Evolutionary conservation across 2,329 filamentous ascomycete genomes (phyloP).

Genomic region (Trichophyton benhamiae): DNA sequence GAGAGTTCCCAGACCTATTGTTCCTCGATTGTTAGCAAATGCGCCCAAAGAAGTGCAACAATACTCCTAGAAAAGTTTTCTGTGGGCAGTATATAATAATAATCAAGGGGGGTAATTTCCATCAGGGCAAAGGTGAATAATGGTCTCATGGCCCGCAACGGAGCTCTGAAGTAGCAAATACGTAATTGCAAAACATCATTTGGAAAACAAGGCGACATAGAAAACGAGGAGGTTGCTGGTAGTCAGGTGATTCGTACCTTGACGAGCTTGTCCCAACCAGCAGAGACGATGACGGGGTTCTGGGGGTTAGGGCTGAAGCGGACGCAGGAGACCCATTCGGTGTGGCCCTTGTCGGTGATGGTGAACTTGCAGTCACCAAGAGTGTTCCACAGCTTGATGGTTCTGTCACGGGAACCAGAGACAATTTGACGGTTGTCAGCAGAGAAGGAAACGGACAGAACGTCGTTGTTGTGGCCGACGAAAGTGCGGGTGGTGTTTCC

Average conservation of each 20-base stretch:
- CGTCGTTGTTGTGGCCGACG: constrained; percentile 98
- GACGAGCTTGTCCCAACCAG: constrained; percentile 99
- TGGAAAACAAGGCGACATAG: constrained; percentile 28
- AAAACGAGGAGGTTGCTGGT: not conserved
- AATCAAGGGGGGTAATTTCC: constrained; percentile 17
- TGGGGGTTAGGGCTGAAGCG: constrained; percentile 99
- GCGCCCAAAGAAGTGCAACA: not conserved
- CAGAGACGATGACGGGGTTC: constrained; percentile 98
- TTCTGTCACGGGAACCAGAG: constrained; percentile 93
- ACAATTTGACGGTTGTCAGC: constrained; percentile 99
- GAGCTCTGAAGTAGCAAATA: constrained; percentile 99
- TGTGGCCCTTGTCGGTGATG: constrained; percentile 99
- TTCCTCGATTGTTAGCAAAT: not conserved
- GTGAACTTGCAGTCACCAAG: constrained; percentile 99
- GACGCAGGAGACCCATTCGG: constrained; percentile 98
- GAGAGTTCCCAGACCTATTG: constrained; percentile 95
- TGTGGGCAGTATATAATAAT: not conserved
- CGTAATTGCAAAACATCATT: constrained; percentile 90
- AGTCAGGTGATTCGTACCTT: constrained; percentile 57
- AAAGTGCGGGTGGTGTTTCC: constrained; percentile 96
- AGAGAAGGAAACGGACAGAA: constrained; percentile 99
- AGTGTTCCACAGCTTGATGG: constrained; percentile 99
- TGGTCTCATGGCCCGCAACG: constrained; percentile 88
- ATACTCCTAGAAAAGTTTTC: not conserved
- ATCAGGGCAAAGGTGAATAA: constrained; percentile 57